These are phyloP conservation scores for Pyronema omphalodes DNA, from an alignment of 495 filamentous ascomycete species.

Conservation along the genomic window DNA sequence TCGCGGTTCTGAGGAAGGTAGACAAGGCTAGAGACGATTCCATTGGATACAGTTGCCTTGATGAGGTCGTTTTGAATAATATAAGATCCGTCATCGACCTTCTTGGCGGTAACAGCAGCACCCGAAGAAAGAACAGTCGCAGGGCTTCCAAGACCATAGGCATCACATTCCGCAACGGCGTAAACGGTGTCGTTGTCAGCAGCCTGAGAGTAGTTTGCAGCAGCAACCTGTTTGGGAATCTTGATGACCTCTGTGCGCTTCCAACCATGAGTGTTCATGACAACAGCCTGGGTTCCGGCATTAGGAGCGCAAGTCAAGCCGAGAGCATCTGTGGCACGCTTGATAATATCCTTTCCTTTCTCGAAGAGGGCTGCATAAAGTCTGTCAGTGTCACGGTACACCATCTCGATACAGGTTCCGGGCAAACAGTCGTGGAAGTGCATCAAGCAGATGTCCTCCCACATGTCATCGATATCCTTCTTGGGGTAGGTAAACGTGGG, in stretches of 20 bases:
- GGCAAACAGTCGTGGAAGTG: constrained; percentile 97
- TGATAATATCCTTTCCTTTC: constrained; percentile 50
- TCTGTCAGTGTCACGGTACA: constrained; percentile 79
- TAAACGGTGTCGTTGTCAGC: constrained; percentile 27
- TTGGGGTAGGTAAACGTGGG: constrained; percentile 76
- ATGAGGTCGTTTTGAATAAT: constrained; percentile 59
- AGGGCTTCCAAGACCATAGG: neutral
- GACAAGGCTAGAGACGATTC: constrained; percentile 63
- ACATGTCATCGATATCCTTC: constrained; percentile 75
- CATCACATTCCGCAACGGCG: constrained; percentile 29
- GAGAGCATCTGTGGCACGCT: constrained; percentile 46
- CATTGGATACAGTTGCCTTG: constrained; percentile 48
- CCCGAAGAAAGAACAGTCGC: neutral
- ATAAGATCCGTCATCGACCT: constrained; percentile 30
- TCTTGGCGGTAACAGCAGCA: neutral
- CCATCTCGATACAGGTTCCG: constrained; percentile 93
- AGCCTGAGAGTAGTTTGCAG: constrained; percentile 12
- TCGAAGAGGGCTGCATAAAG: constrained; percentile 70
- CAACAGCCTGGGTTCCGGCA: constrained; percentile 29
- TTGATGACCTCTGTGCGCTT: constrained; percentile 50
- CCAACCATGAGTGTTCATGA: constrained; percentile 76
- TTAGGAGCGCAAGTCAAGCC: constrained; percentile 34
- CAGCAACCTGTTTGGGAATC: constrained; percentile 29
- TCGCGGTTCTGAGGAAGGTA: constrained; percentile 55
- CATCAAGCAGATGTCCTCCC: constrained; percentile 44